Conservation (phyloP, 495 filamentous ascomycete genomes). For the Aspergillus kassunensis region DNA sequence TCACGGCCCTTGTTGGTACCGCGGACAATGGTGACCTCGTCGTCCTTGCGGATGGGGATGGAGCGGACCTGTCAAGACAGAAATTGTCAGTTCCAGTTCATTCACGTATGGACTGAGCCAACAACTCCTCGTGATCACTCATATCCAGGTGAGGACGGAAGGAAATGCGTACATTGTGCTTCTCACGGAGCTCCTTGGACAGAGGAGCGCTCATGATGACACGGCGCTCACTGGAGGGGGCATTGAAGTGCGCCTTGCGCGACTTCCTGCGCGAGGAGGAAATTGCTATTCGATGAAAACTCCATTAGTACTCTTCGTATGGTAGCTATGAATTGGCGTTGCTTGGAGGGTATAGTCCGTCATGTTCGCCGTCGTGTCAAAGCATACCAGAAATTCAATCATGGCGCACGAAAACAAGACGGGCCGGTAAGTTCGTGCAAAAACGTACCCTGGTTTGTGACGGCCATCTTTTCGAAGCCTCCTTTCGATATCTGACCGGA, state of each 20-base stretch:
- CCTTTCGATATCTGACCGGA: conserved; percentile 29
- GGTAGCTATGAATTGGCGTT: background rate
- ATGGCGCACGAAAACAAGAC: background rate
- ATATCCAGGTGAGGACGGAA: background rate
- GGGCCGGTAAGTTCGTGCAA: background rate
- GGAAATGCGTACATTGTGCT: conserved; percentile 63
- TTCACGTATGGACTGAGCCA: too few relatives aligned
- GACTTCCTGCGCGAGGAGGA: conserved; percentile 92
- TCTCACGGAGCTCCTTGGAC: conserved; percentile 91
- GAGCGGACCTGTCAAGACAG: conserved; percentile 69
- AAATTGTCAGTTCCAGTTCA: conserved; percentile 39
- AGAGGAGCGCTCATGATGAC: conserved; percentile 91
- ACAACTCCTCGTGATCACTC: too few relatives aligned
- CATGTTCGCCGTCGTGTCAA: background rate
- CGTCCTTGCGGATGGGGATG: conserved; percentile 97
- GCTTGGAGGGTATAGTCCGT: background rate
- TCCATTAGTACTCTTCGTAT: background rate
- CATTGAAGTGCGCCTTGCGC: conserved; percentile 93
- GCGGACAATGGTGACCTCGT: conserved; percentile 86
- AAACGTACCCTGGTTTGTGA: conserved; percentile 38
- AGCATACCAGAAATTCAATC: background rate
- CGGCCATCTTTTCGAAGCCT: conserved; percentile 38
- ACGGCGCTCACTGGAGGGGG: conserved; percentile 86
- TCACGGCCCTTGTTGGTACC: conserved; percentile 92
- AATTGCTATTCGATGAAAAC: conserved; percentile 25